Conservation (phyloP, 2,329 filamentous ascomycete genomes). For the Dothiorella sarmentorum region DNA sequence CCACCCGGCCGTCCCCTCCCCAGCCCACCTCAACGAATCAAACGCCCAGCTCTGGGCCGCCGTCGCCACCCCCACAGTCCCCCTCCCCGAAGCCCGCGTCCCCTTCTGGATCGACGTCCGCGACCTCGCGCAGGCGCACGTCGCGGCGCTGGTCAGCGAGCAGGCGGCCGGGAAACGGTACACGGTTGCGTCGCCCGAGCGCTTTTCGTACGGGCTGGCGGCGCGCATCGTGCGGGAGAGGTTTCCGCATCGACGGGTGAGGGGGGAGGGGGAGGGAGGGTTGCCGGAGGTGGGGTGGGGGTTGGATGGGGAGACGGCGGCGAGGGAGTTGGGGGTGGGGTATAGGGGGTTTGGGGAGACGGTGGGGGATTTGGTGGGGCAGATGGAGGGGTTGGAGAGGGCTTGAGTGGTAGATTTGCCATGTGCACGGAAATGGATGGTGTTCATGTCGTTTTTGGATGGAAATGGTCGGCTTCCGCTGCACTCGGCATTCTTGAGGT, state of each 20-base stretch:
- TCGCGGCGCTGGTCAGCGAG: conserved; percentile 38
- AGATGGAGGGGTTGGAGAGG: conserved; percentile 26
- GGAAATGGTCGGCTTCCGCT: too few relatives aligned
- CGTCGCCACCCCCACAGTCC: conserved; percentile 30
- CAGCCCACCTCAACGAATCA: conserved; percentile 25
- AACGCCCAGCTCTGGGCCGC: conserved; percentile 25
- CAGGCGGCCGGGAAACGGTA: conserved; percentile 41
- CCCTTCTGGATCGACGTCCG: conserved; percentile 49
- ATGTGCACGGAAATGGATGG: background rate
- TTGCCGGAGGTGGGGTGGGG: conserved; percentile 22
- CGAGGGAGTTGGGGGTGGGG: conserved; percentile 39
- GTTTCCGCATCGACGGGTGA: conserved; percentile 43
- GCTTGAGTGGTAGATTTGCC: background rate
- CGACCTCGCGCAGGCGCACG: conserved; percentile 46
- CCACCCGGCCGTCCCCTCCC: conserved; percentile 16
- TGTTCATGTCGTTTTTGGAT: background rate
- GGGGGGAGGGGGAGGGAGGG: conserved; percentile 34
- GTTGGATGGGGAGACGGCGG: conserved; percentile 43
- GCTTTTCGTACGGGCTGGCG: conserved; percentile 47
- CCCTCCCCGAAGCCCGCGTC: conserved; percentile 39
- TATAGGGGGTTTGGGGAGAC: conserved; percentile 39
- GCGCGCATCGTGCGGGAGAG: conserved; percentile 42
- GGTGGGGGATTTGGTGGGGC: conserved; percentile 34
- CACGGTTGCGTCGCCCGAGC: conserved; percentile 40
- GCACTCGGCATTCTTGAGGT: too few relatives aligned